Conservation (phyloP, 306 rosid genomes). For the Prunus padus region DNA sequence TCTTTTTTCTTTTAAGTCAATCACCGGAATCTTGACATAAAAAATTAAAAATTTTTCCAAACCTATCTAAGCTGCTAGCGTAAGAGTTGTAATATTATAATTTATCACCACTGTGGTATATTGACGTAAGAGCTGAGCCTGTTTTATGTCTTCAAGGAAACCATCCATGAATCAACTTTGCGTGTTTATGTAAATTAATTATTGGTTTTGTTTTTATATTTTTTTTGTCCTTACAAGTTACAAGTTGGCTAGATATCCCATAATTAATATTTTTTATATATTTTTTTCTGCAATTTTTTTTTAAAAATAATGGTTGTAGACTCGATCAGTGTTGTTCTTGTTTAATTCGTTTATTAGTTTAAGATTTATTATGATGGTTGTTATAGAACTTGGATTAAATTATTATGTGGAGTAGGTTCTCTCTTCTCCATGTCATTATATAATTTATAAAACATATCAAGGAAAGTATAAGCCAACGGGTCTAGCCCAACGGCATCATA, state of each 20-base stretch:
- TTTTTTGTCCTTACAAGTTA: not conserved
- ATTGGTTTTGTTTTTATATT: not conserved
- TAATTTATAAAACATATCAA: no score
- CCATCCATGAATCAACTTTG: not conserved
- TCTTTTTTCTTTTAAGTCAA: not conserved
- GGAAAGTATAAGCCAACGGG: no score
- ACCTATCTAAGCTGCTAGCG: constrained; percentile 26
- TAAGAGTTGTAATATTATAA: not conserved
- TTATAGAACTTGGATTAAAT: not conserved
- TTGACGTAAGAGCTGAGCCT: constrained; percentile 32
- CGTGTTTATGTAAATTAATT: not conserved
- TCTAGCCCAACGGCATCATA: no score
- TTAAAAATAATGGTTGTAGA: not conserved
- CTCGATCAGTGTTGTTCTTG: not conserved
- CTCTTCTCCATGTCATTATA: not conserved
- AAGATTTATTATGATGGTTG: not conserved
- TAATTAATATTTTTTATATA: not conserved
- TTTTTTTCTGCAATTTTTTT: not conserved
- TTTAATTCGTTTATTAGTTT: not conserved
- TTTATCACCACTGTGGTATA: not conserved
- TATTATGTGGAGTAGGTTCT: no score
- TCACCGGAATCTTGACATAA: not conserved
- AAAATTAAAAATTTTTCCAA: not conserved
- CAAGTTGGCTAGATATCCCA: not conserved
- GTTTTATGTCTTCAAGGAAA: constrained; percentile 25